These are phyloP conservation scores for Amylostereum areolatum DNA, from an alignment of 1,284 basidiomycete genomes.

Conservation along the genomic window DNA sequence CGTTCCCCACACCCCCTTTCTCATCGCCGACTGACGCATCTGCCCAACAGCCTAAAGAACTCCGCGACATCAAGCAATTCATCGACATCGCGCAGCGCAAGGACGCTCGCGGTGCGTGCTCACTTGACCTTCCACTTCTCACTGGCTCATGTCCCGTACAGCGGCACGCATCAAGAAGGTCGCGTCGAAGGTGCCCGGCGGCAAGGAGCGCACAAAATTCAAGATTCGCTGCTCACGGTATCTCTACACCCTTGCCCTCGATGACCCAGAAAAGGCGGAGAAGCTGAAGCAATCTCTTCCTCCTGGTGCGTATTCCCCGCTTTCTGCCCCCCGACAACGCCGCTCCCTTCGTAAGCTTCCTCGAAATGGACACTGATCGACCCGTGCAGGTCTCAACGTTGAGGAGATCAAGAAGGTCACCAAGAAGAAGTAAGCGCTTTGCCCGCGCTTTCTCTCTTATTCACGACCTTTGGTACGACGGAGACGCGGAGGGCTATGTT, in stretches of 20 bases:
- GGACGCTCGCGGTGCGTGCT: conserved; percentile 68
- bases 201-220: conserved; percentile 92
- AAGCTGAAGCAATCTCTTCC: conserved; percentile 96
- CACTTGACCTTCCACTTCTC: conserved; percentile 10
- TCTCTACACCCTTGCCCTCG: conserved; percentile 94
- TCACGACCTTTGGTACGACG: no score
- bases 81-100: conserved; percentile 93
- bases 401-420: conserved; percentile 58
- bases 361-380: not conserved
- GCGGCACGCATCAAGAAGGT: conserved; percentile 97
- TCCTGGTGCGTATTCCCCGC: conserved; percentile 62
- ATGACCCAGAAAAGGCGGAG: conserved; percentile 98
- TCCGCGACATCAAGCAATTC: conserved; percentile 98
- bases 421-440: conserved; percentile 58
- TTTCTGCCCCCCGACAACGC: not conserved
- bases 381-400: conserved; percentile 48
- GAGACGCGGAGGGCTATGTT: no score
- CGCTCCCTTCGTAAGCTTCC: not conserved
- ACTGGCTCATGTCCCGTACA: conserved; percentile 29
- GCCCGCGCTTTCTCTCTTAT: no score
- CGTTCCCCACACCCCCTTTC: not conserved
- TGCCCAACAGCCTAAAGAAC: conserved; percentile 81
- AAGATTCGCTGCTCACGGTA: conserved; percentile 97
- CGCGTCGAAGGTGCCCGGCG: conserved; percentile 58
- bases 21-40: not conserved